Conservation (phyloP, 1,139 yeast species). For the Yamadazyma siamensis region DNA sequence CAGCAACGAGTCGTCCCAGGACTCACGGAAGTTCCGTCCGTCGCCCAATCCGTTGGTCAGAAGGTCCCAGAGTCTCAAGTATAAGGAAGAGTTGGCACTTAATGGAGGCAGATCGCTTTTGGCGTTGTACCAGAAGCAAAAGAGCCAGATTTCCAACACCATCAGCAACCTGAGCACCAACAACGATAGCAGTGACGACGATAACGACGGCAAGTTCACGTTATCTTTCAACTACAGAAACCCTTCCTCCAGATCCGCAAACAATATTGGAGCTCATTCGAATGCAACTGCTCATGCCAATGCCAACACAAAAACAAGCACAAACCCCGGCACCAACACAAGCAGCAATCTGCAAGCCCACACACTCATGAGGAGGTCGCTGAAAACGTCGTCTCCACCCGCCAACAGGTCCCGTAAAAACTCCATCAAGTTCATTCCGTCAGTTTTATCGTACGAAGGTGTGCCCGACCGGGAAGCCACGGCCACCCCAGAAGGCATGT, state of each 20-base stretch:
- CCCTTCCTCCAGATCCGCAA: constrained; percentile 6
- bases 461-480: constrained; percentile 6
- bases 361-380: too few relatives aligned
- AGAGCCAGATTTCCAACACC: constrained; percentile 1
- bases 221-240: constrained; percentile 18
- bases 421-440: constrained; percentile 32
- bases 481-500: constrained; percentile 14
- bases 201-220: constrained; percentile 14
- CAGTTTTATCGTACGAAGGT: constrained; percentile 14
- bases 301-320: too few relatives aligned
- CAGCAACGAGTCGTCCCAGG: constrained; percentile 23
- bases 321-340: too few relatives aligned
- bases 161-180: constrained; percentile 4
- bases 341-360: constrained; percentile 4
- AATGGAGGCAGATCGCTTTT: constrained; percentile 22
- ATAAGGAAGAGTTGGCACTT: constrained; percentile 17
- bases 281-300: neutral
- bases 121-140: constrained; percentile 26
- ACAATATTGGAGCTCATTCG: too few relatives aligned
- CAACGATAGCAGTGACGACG: constrained; percentile 7
- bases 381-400: constrained; percentile 9
- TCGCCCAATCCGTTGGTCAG: constrained; percentile 14
- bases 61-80: constrained; percentile 31
- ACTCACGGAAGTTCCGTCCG: constrained; percentile 11
- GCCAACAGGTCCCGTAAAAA: constrained; percentile 21